These are phyloP conservation scores for Cladosporium halotolerans DNA, from an alignment of 2,329 filamentous ascomycete genomes.

Conservation along the genomic window DNA sequence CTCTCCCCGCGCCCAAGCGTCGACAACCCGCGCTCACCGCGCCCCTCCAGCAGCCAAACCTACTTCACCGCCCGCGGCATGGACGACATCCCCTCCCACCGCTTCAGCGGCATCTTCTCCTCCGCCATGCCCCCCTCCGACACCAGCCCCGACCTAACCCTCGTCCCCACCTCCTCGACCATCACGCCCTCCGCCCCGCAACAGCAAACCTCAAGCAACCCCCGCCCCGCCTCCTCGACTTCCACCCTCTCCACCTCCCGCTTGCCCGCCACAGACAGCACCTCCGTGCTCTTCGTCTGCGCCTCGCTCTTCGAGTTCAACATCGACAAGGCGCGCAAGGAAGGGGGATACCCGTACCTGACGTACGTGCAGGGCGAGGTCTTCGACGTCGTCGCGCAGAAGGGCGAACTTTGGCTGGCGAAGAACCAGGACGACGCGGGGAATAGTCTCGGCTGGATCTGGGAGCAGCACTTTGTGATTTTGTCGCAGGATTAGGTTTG, in stretches of 20 bases:
- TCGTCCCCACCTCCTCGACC: constrained; percentile 2
- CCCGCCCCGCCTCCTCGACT: constrained; percentile 8
- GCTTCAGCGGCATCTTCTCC: constrained; percentile 28
- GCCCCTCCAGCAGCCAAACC: constrained; percentile 27
- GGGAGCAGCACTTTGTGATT: constrained; percentile 85
- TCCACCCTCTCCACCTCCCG: neutral
- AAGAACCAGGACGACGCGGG: constrained; percentile 88
- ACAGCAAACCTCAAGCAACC: constrained; percentile 28
- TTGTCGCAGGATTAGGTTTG: constrained; percentile 13
- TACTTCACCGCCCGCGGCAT: constrained; percentile 24
- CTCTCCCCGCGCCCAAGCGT: constrained; percentile 21
- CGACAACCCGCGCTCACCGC: constrained; percentile 19
- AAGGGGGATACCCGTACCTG: constrained; percentile 92
- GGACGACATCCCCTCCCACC: constrained; percentile 17
- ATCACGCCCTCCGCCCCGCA: neutral
- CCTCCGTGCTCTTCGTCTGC: constrained; percentile 72
- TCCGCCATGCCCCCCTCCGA: constrained; percentile 27
- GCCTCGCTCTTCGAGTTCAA: constrained; percentile 96
- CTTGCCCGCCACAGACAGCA: constrained; percentile 19
- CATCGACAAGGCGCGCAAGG: constrained; percentile 83
- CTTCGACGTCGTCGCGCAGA: constrained; percentile 74
- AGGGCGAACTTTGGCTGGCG: constrained; percentile 94
- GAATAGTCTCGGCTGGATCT: constrained; percentile 88
- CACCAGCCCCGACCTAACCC: neutral
- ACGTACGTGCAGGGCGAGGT: constrained; percentile 89